Evolutionary conservation across 2,329 filamentous ascomycete species (phyloP), one percentile per base, ranked within the genome.

Genomic region (Botrytis fragariae): DNA sequence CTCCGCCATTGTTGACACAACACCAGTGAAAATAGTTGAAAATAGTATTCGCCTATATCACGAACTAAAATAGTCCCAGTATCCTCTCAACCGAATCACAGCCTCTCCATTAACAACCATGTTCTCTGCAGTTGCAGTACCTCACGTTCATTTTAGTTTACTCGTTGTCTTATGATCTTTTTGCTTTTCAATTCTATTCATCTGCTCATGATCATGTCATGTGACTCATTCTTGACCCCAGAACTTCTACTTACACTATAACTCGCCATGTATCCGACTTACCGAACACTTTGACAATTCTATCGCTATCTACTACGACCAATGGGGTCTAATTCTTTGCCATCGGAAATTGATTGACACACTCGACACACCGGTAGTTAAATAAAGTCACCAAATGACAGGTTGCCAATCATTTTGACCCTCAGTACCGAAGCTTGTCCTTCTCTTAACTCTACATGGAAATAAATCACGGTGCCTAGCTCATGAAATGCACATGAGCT

Each of bases 361-460:
- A 37, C 51, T 54, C 48, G 45, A 42, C 45, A 68, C 64, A 39
- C 35, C 44, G 35, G 45, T 48, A 68, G 64, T 68, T 42, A n/a
- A 54, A 29, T 67, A 54, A 54, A 68, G 35, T 39, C 51, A 42
- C 25, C 7, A 29, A 57, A 68, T 68, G 35, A 29, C 32, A 54
- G 32, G 32, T 45, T 54, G 35, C 16, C 45, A 29, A 22, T 20
- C 35, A 39, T 54, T 68, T 25, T 67, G 22, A 29, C n/a, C 51
- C 64, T 22, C 64, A 54, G 9, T 68, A 39, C 45, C 64, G 45
- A 37, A 25, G 64, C 45, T 37, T n/a, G 14, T 51, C 37, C 22
- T 54, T 54, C 10, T 25, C 32, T 25, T 54, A 42, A 54, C 22
- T 20, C 25, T 29, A 14, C 32, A n/a, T 29, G 32, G 35, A 35